Evolutionary conservation across 305 asterid genomes (phyloP).

Genomic region (Withania somnifera): DNA sequence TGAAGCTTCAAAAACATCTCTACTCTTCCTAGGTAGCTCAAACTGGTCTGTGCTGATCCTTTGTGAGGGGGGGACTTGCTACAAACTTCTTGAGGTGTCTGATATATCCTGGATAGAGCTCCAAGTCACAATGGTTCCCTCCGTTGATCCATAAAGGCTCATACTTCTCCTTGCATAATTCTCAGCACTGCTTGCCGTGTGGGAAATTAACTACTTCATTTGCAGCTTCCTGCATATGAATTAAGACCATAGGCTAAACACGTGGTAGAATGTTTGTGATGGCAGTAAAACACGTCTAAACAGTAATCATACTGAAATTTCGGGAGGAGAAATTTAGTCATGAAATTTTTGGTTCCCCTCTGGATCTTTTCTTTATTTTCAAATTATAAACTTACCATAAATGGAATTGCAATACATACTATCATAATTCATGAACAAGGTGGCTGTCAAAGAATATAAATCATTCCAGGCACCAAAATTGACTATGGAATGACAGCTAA

Average conservation of each 20-base stretch:
- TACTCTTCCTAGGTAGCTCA: constrained; percentile 69
- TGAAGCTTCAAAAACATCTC: constrained; percentile 59
- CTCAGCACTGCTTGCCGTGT: constrained; percentile 92
- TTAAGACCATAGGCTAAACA: neutral
- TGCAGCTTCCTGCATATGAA: constrained; percentile 66
- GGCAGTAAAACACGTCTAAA: neutral
- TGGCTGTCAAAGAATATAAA: neutral
- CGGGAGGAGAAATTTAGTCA: neutral
- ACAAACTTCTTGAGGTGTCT: constrained; percentile 77
- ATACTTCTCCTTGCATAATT: constrained; percentile 73
- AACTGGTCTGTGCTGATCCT: constrained; percentile 61
- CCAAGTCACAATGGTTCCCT: constrained; percentile 86
- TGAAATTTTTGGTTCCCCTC: neutral
- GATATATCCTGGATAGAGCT: constrained; percentile 80
- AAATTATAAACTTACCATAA: neutral
- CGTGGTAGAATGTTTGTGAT: neutral
- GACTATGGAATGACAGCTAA: neutral
- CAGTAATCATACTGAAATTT: neutral
- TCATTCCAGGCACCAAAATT: neutral
- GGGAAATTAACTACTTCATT: constrained; percentile 91
- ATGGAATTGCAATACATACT: neutral
- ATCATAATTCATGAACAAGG: neutral
- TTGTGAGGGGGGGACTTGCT: constrained; percentile 54
- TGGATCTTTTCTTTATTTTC: neutral
- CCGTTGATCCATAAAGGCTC: constrained; percentile 94